Evolutionary conservation across 306 rosid species (phyloP), one percentile per base, ranked within the genome.

Genomic region (Benincasa hispida): DNA sequence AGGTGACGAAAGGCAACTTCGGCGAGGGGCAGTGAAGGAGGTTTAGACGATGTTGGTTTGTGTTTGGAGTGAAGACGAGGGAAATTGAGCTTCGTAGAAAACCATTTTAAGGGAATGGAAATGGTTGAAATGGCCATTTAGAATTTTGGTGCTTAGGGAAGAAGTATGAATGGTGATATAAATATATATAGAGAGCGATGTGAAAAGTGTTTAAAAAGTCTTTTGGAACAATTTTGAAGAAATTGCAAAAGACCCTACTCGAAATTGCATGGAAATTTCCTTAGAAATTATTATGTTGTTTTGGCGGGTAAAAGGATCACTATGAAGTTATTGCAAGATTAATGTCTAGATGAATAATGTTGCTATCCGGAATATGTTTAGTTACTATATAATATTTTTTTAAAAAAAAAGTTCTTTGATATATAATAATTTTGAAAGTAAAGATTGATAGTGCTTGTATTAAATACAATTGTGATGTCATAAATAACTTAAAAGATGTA

Each of bases 1-100:
- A 86, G 85, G 84, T 85, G 88, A 45, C 78, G 66, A 28, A 88
- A 88, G 47, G 88, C 87, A 0, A 14, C 39, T 13, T 73, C 59
- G 75, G n/a, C 32, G 13, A 68, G 22, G 2, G 56, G 75, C 19
- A 0, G 18, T 0, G 53, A 6, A 14, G 45, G 27, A 34, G 72
- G 50, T 3, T 37, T 65, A 5, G 72, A 65, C 3, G 10, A 19
- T 0, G n/a, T 62, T 5, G 75, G 35, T 24, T 68, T 68, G 35
- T 47, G 50, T 22, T 68, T 68, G 56, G 21, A 41, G 32, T 1
- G 74, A 41, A 21, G 34, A 34, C 2, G 74, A 67, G 54, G 74
- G 22, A 68, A 22, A 0, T 68, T 68, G 75, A 68, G 75, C 56
- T 68, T 68, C 12, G 13, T 68, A 37, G 56, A 22, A 68, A 68